A percentile compares a stretch with the other conserved stretches of the same genome.
Conservation (phyloP, 352 stramenopile genomes). For the Phytophthora nicotianae region DNA sequence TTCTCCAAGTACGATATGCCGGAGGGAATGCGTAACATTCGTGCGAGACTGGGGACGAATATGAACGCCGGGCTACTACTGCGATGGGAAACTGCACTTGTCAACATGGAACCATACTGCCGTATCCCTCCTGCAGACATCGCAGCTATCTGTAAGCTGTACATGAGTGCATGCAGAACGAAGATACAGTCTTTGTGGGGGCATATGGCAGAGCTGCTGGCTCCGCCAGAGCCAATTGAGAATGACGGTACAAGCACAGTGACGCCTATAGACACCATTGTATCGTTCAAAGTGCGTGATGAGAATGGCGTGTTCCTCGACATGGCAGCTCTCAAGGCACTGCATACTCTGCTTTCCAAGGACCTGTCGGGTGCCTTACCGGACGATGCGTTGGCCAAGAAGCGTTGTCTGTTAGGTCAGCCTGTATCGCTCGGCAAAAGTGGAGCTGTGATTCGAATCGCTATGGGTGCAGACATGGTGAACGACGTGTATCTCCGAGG, state of each 20-base stretch:
- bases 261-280: conserved; percentile 70
- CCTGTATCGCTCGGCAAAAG: conserved; percentile 81
- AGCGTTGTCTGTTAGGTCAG: conserved; percentile 78
- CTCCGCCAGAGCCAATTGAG: conserved; percentile 23
- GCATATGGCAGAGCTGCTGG: conserved; percentile 54
- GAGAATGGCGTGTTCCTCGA: conserved; percentile 47
- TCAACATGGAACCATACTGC: conserved; percentile 83
- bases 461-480: conserved; percentile 88
- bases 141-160: conserved; percentile 56
- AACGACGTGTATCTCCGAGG: conserved; percentile 64
- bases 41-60: conserved; percentile 52
- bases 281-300: conserved; percentile 81
- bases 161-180: conserved; percentile 59
- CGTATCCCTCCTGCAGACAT: conserved; percentile 56
- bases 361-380: conserved; percentile 64
- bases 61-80: conserved; percentile 82
- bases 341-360: conserved; percentile 76
- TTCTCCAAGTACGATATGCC: conserved; percentile 85
- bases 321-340: conserved; percentile 53
- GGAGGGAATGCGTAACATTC: conserved; percentile 65
- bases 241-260: conserved; percentile 25
- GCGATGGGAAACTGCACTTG: conserved; percentile 81
- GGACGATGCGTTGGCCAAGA: conserved; percentile 50
- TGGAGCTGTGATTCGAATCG: conserved; percentile 80
- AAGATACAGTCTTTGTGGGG: conserved; percentile 49